phyloP scores from a whole-genome alignment of 2,329 filamentous ascomycete species.

The Aspergillus sp. region DNA sequence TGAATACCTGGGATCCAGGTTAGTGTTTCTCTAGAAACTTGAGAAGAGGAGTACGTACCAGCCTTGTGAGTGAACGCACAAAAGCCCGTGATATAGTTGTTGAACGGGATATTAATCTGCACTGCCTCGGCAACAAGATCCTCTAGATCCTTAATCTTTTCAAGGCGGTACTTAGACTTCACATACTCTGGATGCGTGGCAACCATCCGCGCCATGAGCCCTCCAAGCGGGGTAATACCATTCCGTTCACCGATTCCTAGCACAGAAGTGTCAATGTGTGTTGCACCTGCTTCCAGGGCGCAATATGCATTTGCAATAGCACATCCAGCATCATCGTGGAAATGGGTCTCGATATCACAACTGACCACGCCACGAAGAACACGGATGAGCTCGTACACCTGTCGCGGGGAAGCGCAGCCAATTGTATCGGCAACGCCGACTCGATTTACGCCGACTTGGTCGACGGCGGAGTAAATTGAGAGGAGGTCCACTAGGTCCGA shows the following conservation, averaged over 20 bases:
- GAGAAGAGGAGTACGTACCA: constrained; percentile 45
- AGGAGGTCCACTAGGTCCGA: constrained; percentile 83
- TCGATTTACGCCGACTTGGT: constrained; percentile 82
- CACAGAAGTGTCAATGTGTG: constrained; percentile 74
- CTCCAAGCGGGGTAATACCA: constrained; percentile 64
- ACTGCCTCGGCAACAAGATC: constrained; percentile 80
- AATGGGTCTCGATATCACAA: constrained; percentile 84
- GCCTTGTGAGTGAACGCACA: constrained; percentile 81
- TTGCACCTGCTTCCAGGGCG: constrained; percentile 83
- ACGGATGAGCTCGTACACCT: constrained; percentile 86
- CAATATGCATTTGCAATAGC: constrained; percentile 86
- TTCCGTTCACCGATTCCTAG: constrained; percentile 88
- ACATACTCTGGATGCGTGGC: constrained; percentile 83
- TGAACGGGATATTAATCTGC: constrained; percentile 84
- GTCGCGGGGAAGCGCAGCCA: constrained; percentile 78
- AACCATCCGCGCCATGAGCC: constrained; percentile 75
- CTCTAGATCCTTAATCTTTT: constrained; percentile 87
- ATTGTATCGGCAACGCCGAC: constrained; percentile 94
- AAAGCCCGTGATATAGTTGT: constrained; percentile 80
- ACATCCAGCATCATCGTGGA: constrained; percentile 93
- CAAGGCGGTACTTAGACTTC: constrained; percentile 83
- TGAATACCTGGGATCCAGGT: constrained; percentile 58
- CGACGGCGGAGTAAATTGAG: constrained; percentile 81
- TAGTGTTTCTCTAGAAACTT: no score
- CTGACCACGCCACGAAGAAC: constrained; percentile 75